Percentiles rank a stretch among this genome's conserved stretches.
phyloP scores from a whole-genome alignment of 23 red algal species.

The Pyropia yezoensis region DNA sequence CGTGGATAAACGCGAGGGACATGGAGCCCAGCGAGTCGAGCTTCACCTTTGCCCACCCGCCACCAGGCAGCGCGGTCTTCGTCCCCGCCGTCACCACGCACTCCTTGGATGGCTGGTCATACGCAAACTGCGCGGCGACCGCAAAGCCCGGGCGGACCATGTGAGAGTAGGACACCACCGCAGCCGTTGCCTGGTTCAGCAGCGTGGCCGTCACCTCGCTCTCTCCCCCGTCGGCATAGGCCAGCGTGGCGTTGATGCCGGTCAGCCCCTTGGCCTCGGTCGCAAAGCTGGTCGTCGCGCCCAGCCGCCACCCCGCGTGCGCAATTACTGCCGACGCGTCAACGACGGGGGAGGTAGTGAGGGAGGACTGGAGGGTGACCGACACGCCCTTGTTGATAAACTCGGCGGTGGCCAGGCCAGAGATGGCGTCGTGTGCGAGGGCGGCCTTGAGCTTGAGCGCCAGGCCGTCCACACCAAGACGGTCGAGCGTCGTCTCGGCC shows the following conservation, averaged over 20 bases:
- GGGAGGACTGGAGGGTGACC: conserved; percentile 19
- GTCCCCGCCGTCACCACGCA: conserved; percentile 36
- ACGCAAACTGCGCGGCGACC: conserved; percentile 55
- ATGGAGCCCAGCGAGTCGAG: conserved; percentile 51
- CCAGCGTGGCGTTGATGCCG: conserved; percentile 20
- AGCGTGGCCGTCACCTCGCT: conserved; percentile 48
- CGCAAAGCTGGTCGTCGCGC: conserved; percentile 16
- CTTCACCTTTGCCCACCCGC: conserved; percentile 70
- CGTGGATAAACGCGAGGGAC: conserved; percentile 64
- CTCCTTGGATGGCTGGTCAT: conserved; percentile 15
- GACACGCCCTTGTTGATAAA: conserved; percentile 24
- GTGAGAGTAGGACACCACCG: conserved; percentile 69
- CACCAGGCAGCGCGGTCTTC: conserved; percentile 50
- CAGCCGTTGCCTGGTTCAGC: conserved; percentile 7
- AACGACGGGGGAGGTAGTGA: conserved; percentile 6
- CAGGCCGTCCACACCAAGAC: conserved; percentile 17
- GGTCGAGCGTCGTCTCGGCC: conserved; percentile 21
- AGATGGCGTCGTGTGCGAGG: background rate
- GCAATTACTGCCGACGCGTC: conserved; percentile 26
- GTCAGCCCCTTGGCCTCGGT: conserved; percentile 17
- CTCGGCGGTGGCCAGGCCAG: conserved; percentile 10
- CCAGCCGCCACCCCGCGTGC: conserved; percentile 49
- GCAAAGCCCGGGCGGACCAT: conserved; percentile 54
- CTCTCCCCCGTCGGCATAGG: conserved; percentile 57
- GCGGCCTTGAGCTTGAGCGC: conserved; percentile 6